Conservation (phyloP, 257 asterid species). For the Ilex aquifolium region DNA sequence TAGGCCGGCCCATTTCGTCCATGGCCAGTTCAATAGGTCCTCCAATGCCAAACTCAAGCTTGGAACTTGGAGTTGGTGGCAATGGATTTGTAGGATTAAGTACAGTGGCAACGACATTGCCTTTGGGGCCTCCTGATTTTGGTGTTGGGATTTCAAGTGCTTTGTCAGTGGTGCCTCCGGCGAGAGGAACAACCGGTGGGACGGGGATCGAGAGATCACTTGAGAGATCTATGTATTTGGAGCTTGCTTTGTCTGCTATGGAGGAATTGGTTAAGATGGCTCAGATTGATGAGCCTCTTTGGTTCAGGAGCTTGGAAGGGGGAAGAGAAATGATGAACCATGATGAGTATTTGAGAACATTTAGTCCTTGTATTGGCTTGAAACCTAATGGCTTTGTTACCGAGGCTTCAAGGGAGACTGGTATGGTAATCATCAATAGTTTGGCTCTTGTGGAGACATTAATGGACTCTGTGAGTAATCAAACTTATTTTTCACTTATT, state of each 20-base stretch:
- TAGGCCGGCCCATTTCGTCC: constrained; percentile 44
- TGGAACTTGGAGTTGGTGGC: constrained; percentile 74
- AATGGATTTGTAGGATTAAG: constrained; percentile 42
- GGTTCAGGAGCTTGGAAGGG: constrained; percentile 57
- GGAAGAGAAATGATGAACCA: constrained; percentile 44
- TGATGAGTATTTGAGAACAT: constrained; percentile 40
- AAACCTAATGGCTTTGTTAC: constrained; percentile 42
- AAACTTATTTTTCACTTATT: not conserved
- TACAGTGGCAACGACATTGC: constrained; percentile 23
- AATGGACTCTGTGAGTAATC: constrained; percentile 46
- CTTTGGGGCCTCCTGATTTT: constrained; percentile 46
- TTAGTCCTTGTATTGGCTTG: constrained; percentile 42
- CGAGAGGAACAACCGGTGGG: constrained; percentile 15
- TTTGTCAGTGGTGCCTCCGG: constrained; percentile 19
- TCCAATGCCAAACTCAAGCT: constrained; percentile 48
- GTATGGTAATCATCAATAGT: constrained; percentile 44
- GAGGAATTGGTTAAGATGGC: constrained; percentile 79
- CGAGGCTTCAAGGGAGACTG: constrained; percentile 52
- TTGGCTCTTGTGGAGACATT: constrained; percentile 56
- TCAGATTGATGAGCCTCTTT: constrained; percentile 65
- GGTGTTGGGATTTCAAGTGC: constrained; percentile 33
- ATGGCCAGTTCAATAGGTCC: constrained; percentile 23
- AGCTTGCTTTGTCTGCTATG: constrained; percentile 88
- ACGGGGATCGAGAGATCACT: constrained; percentile 40
- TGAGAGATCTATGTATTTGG: constrained; percentile 79